Conservation (phyloP, 371 early-diverging fungal genomes). For the Mucor sp. region DNA sequence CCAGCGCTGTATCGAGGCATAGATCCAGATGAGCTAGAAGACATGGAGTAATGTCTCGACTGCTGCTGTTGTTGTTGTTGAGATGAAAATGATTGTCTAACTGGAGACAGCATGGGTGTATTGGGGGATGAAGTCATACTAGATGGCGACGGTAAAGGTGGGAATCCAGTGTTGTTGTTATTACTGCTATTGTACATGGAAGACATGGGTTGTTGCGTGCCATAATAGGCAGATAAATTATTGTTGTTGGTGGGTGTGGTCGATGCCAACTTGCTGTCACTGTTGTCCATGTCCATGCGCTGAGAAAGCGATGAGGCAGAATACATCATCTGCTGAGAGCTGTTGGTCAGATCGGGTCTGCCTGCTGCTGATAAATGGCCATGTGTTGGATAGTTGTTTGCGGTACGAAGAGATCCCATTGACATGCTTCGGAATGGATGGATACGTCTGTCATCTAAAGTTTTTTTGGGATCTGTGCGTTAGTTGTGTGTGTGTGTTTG, state of each 20-base stretch:
- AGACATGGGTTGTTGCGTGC: constrained; percentile 6
- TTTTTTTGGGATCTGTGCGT: background rate
- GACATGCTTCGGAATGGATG: constrained; percentile 49
- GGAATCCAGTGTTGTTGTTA: constrained; percentile 26
- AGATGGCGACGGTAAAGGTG: constrained; percentile 38
- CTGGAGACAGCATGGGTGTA: constrained; percentile 46
- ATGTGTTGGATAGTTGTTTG: constrained; percentile 7
- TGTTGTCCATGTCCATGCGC: constrained; percentile 30
- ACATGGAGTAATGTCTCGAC: constrained; percentile 26
- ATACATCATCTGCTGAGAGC: constrained; percentile 32
- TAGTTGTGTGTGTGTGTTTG: background rate
- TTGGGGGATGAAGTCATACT: constrained; percentile 43
- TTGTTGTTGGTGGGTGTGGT: background rate
- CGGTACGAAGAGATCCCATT: constrained; percentile 34
- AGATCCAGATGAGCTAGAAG: constrained; percentile 22
- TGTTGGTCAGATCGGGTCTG: constrained; percentile 41
- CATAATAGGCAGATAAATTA: constrained; percentile 17
- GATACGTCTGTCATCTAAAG: constrained; percentile 22
- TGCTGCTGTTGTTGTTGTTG: constrained; percentile 22
- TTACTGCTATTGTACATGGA: constrained; percentile 12
- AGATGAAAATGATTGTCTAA: constrained; percentile 31
- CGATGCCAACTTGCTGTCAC: constrained; percentile 11
- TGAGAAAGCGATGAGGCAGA: constrained; percentile 16
- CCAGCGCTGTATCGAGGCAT: constrained; percentile 12
- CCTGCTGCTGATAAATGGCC: constrained; percentile 24